phyloP scores from a whole-genome alignment of 176 grass and related monocot genomes.

The Paspalum vaginatum region DNA sequence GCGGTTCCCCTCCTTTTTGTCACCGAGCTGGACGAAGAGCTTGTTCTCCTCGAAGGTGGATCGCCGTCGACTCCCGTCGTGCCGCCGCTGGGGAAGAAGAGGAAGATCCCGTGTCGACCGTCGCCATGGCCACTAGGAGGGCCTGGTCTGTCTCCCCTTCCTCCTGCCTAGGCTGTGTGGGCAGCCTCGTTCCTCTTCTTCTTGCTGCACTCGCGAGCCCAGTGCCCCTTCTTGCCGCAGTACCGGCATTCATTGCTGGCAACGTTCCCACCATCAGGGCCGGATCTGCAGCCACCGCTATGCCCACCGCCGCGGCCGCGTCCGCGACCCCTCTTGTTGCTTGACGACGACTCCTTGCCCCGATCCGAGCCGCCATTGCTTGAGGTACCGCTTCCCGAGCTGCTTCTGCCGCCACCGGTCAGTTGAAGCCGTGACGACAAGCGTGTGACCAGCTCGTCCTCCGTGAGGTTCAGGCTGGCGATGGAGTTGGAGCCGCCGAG shows the following conservation, averaged over 20 bases:
- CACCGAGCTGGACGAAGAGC: background rate
- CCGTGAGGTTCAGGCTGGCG: background rate
- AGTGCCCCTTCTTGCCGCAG: background rate
- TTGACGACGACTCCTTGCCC: too few relatives aligned
- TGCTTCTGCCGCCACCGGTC: too few relatives aligned
- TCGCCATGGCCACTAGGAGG: too few relatives aligned
- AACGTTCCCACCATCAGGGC: background rate
- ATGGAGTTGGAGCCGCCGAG: too few relatives aligned
- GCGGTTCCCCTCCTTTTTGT: background rate
- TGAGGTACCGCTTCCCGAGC: background rate
- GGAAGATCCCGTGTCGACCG: too few relatives aligned
- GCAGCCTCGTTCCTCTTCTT: background rate
- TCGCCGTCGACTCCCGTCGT: too few relatives aligned
- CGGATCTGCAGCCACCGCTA: background rate
- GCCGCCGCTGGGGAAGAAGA: too few relatives aligned
- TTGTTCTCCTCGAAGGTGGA: background rate
- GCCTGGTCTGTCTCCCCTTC: too few relatives aligned
- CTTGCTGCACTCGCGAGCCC: background rate
- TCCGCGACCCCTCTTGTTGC: too few relatives aligned
- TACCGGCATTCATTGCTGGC: background rate
- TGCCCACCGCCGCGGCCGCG: too few relatives aligned
- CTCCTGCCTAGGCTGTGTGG: background rate
- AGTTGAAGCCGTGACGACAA: background rate
- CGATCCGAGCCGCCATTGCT: too few relatives aligned
- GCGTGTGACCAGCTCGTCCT: background rate